Conservation (phyloP, 257 asterid species). For the Mitragyna speciosa region DNA sequence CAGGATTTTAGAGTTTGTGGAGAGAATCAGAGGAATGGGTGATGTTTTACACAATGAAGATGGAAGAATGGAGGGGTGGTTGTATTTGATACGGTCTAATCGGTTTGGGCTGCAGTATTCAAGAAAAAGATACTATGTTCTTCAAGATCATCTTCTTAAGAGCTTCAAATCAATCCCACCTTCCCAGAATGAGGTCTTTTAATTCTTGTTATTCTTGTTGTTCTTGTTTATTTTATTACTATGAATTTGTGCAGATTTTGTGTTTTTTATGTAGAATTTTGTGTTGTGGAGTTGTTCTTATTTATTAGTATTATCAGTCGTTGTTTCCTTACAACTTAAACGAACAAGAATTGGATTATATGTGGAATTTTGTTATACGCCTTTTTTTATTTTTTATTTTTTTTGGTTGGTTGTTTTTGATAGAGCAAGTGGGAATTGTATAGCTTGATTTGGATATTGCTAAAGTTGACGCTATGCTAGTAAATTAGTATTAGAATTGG, state of each 20-base stretch:
- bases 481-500: not conserved
- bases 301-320: no score
- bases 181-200: conserved; percentile 56
- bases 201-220: not conserved
- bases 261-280: not conserved
- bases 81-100: conserved; percentile 80
- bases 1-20: not conserved
- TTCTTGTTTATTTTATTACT: no score
- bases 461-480: not conserved
- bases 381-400: not conserved
- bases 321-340: not conserved
- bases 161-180: conserved; percentile 80
- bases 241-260: not conserved
- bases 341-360: not conserved
- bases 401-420: not conserved
- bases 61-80: conserved; percentile 90
- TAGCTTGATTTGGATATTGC: not conserved
- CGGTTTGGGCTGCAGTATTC: conserved; percentile 91
- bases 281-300: not conserved
- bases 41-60: conserved; percentile 54
- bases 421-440: not conserved
- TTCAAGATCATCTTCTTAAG: conserved; percentile 76
- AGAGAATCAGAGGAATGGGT: conserved; percentile 16
- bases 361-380: no score
- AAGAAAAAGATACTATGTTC: conserved; percentile 85